A percentile compares a stretch with the other conserved stretches of the same genome.
Evolutionary conservation across 2,329 filamentous ascomycete species (phyloP).

Genomic region (Macrophomina tecta): DNA sequence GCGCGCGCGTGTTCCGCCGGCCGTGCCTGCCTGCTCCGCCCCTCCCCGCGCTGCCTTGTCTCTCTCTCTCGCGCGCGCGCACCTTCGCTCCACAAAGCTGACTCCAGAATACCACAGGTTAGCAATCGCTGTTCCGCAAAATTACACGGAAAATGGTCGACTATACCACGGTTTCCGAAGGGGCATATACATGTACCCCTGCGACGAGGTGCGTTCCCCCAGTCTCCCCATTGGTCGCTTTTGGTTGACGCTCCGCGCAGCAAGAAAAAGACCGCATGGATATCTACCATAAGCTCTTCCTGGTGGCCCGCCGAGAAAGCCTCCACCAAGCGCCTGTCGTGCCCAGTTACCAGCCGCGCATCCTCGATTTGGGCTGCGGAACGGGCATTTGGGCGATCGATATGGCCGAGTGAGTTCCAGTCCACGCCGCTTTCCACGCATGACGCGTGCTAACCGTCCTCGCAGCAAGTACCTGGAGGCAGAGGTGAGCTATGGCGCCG

Average conservation of each 20-base stretch:
- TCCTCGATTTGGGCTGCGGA: conserved; percentile 77
- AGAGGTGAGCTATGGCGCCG: conserved; percentile 48
- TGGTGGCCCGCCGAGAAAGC: conserved; percentile 64
- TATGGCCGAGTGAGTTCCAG: conserved; percentile 71
- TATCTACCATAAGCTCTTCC: conserved; percentile 79
- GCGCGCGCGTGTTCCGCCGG: conserved; percentile 7
- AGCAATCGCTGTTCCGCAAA: conserved; percentile 47
- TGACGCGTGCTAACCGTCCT: conserved; percentile 37
- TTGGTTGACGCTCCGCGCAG: conserved; percentile 45
- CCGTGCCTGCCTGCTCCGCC: conserved; percentile 11
- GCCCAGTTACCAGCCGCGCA: conserved; percentile 50
- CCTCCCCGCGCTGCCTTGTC: not conserved
- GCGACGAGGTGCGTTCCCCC: conserved; percentile 67
- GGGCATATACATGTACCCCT: conserved; percentile 77
- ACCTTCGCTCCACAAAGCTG: not conserved
- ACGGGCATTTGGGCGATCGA: conserved; percentile 93
- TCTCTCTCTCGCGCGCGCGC: not conserved
- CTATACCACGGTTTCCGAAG: conserved; percentile 71
- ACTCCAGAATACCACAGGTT: conserved; percentile 36
- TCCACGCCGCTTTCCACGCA: not conserved
- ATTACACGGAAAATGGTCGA: conserved; percentile 70
- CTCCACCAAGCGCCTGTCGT: conserved; percentile 53
- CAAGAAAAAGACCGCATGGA: conserved; percentile 79
- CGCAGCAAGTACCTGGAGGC: conserved; percentile 61
- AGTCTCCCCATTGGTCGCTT: conserved; percentile 1